phyloP scores from a whole-genome alignment of 768 basidiomycete genomes.

The Rhodotorula taiwanensis region DNA sequence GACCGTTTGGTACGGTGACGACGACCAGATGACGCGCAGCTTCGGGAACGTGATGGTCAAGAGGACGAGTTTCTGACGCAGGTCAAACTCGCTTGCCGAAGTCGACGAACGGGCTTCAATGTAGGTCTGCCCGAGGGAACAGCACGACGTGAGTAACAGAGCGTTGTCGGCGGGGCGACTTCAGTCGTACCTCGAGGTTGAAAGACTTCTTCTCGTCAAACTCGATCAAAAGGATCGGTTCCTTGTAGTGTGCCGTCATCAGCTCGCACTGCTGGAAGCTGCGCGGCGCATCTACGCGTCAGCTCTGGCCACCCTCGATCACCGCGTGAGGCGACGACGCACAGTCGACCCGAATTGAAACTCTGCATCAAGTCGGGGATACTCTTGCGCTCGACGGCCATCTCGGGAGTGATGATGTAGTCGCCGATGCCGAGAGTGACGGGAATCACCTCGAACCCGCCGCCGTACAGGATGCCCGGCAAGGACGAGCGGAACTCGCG shows the following conservation, averaged over 20 bases:
- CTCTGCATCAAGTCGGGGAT: conserved; percentile 84
- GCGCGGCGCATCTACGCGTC: neutral
- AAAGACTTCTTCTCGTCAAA: conserved; percentile 97
- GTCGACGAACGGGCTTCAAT: conserved; percentile 17
- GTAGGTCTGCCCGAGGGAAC: conserved; percentile 9
- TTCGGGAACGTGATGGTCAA: conserved; percentile 84
- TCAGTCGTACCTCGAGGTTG: conserved; percentile 63
- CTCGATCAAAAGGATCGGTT: conserved; percentile 85
- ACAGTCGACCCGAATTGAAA: conserved; percentile 91
- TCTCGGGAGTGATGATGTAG: conserved; percentile 89
- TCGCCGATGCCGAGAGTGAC: conserved; percentile 91
- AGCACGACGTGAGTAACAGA: neutral
- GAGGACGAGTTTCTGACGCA: conserved; percentile 89
- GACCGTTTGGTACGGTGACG: conserved; percentile 83
- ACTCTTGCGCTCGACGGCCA: conserved; percentile 93
- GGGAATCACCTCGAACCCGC: conserved; percentile 71
- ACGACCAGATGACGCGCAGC: conserved; percentile 92
- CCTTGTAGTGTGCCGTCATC: conserved; percentile 94
- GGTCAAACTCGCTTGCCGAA: conserved; percentile 44
- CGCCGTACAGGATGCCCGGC: conserved; percentile 80
- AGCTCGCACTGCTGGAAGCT: conserved; percentile 96
- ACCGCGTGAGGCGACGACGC: conserved; percentile 44
- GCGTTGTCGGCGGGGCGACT: too few species aligned
- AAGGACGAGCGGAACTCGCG: conserved; percentile 90
- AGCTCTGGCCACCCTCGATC: neutral